phyloP scores from a whole-genome alignment of 805 yeast genomes.

The Kazachstania bromeliacearum region DNA sequence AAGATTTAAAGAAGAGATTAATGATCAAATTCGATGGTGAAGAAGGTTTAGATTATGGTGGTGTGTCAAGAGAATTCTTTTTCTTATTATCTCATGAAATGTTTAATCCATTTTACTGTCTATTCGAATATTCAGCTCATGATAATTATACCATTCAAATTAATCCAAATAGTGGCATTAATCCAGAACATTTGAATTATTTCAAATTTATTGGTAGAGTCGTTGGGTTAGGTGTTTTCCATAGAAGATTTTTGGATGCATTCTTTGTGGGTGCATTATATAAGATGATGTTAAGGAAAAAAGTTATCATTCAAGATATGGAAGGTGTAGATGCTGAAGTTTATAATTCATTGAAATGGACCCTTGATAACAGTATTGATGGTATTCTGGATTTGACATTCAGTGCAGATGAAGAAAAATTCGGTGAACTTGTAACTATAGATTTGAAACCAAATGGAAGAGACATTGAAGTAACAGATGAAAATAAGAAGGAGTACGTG shows the following conservation, averaged over 20 bases:
- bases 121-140: slow-evolving; percentile 94
- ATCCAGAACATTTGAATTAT: slow-evolving; percentile 95
- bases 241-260: slow-evolving; percentile 93
- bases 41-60: slow-evolving; percentile 99
- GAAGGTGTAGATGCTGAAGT: slow-evolving; percentile 98
- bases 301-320: slow-evolving; percentile 92
- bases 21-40: slow-evolving; percentile 99
- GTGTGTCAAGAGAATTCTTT: slow-evolving; percentile 97
- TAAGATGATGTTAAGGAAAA: slow-evolving; percentile 93
- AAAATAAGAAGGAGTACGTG: slow-evolving; percentile 89
- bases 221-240: slow-evolving; percentile 97
- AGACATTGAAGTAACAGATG: slow-evolving; percentile 86
- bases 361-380: slow-evolving; percentile 87
- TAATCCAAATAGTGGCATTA: slow-evolving; percentile 93
- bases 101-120: slow-evolving; percentile 96
- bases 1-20: slow-evolving; percentile 90
- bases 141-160: slow-evolving; percentile 97
- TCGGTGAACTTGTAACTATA: slow-evolving; percentile 83
- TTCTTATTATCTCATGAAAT: slow-evolving; percentile 93
- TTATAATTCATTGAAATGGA: slow-evolving; percentile 91
- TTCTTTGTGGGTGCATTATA: slow-evolving; percentile 97
- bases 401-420: slow-evolving; percentile 83
- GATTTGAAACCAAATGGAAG: slow-evolving; percentile 87
- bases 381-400: slow-evolving; percentile 82
- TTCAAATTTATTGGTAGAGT: slow-evolving; percentile 98